Evolutionary conservation across 345 rosid species (phyloP).

Genomic region (Dipteronia sinensis): DNA sequence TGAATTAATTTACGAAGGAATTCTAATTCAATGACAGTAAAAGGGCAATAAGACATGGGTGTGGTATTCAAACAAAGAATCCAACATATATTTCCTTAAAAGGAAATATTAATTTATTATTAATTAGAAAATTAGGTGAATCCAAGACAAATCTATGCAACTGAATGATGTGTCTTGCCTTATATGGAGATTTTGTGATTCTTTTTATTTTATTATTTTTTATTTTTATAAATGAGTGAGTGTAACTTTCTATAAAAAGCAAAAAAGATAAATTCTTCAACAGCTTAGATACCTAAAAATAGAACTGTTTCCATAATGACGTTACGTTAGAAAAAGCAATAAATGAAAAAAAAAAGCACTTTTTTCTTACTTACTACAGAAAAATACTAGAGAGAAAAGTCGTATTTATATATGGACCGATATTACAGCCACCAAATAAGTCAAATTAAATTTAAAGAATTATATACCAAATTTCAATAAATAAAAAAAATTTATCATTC

Average conservation of each 20-base stretch:
- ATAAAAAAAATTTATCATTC: no score
- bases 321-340: background rate
- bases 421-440: background rate
- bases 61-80: background rate
- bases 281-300: background rate
- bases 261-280: background rate
- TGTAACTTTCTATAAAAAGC: background rate
- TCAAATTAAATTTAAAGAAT: background rate
- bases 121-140: background rate
- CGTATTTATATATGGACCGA: background rate
- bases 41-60: no score
- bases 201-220: background rate
- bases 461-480: background rate
- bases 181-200: background rate
- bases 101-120: background rate
- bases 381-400: background rate
- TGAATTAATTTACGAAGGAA: no score
- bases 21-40: no score
- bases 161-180: background rate
- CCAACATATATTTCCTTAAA: no score
- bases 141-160: no score
- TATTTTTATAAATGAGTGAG: background rate
- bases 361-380: background rate
- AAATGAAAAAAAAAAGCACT: slow-evolving; percentile 5
- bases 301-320: background rate